phyloP scores from a whole-genome alignment of 257 asterid species.

The Solanum rostratum region DNA sequence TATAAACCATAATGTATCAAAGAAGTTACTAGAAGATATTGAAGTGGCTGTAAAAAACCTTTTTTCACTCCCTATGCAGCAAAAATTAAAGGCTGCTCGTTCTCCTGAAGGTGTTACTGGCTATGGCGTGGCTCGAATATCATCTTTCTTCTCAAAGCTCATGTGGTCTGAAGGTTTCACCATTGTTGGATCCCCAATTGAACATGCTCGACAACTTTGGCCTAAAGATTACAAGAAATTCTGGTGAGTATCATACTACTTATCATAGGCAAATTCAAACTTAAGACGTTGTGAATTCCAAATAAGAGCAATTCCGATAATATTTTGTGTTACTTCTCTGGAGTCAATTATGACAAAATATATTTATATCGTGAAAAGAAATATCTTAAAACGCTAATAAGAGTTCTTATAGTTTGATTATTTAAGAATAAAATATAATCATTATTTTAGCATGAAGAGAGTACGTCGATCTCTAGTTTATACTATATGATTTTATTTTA shows the following conservation, averaged over 20 bases:
- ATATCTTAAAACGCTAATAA: too few species aligned
- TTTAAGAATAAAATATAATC: too few species aligned
- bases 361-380: too few species aligned
- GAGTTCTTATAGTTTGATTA: too few species aligned
- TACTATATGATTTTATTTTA: too few species aligned
- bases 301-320: neutral
- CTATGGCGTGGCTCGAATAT: constrained; percentile 71
- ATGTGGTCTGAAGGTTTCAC: constrained; percentile 99
- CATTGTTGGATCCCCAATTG: constrained; percentile 58
- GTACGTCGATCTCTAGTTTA: neutral
- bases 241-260: constrained; percentile 38
- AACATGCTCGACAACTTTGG: constrained; percentile 80
- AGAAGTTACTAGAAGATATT: constrained; percentile 24
- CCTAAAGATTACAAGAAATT: constrained; percentile 44
- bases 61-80: constrained; percentile 73
- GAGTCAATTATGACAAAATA: too few species aligned
- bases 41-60: constrained; percentile 33
- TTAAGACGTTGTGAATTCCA: neutral
- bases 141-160: constrained; percentile 64
- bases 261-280: neutral
- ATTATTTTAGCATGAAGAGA: neutral
- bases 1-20: constrained; percentile 40
- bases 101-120: constrained; percentile 49
- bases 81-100: constrained; percentile 67
- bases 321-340: neutral